These are phyloP conservation scores for Colletotrichum eremochloae DNA, from an alignment of 2,329 filamentous ascomycete species.

Conservation along the genomic window DNA sequence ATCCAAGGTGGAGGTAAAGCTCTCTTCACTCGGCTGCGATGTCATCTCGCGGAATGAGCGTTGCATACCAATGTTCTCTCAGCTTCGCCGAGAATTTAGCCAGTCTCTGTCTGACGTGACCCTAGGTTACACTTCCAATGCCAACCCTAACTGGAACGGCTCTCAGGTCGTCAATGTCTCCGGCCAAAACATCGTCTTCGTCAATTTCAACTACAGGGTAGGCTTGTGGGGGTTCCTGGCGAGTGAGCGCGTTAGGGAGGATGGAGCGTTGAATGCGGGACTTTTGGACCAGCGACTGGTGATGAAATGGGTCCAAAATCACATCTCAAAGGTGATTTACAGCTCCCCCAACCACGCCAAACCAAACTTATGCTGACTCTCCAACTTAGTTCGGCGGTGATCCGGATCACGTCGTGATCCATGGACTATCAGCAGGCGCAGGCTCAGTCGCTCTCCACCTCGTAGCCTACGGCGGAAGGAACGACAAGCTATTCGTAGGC, in stretches of 20 bases:
- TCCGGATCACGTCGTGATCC: constrained; percentile 69
- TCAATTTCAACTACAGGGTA: constrained; percentile 75
- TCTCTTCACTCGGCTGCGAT: not conserved
- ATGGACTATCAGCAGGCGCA: constrained; percentile 72
- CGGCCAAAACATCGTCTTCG: constrained; percentile 63
- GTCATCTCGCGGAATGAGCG: not conserved
- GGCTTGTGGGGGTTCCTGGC: constrained; percentile 74
- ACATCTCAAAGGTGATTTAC: constrained; percentile 64
- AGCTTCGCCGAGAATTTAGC: not conserved
- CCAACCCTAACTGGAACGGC: constrained; percentile 67
- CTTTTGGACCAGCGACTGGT: constrained; percentile 73
- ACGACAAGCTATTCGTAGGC: constrained; percentile 61
- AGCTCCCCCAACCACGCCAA: not conserved
- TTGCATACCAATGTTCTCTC: constrained; percentile 1
- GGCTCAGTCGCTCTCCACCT: constrained; percentile 69
- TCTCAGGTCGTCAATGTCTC: constrained; percentile 60
- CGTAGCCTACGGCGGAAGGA: constrained; percentile 59
- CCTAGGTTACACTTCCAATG: constrained; percentile 59
- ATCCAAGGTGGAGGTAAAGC: constrained; percentile 64
- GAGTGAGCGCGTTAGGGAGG: constrained; percentile 64
- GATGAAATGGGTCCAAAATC: constrained; percentile 71
- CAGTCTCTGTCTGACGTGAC: constrained; percentile 4
- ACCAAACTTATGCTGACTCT: not conserved
- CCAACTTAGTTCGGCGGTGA: constrained; percentile 67
- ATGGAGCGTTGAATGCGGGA: constrained; percentile 73